Percentiles rank a stretch among this genome's conserved stretches.
Evolutionary conservation across 176 grass and related monocot genomes (phyloP).

Genomic region (Oryza longistaminata): DNA sequence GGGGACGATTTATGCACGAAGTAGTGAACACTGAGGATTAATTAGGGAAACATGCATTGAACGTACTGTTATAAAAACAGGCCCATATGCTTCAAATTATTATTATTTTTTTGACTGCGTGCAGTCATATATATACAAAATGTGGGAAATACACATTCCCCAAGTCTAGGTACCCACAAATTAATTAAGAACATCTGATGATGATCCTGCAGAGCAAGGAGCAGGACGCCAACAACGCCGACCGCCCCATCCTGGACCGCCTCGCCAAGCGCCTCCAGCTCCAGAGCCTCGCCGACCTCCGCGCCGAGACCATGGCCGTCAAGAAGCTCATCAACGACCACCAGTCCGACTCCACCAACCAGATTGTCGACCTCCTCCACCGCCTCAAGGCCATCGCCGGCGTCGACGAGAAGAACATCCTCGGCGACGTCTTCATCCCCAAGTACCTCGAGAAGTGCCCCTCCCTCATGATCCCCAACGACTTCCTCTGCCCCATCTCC

Average conservation of each 20-base stretch:
- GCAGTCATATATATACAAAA: too few relatives aligned
- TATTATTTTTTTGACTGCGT: too few relatives aligned
- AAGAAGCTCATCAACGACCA: constrained; percentile 70
- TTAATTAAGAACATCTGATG: constrained; percentile 26
- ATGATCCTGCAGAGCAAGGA: constrained; percentile 57
- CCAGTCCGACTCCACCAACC: constrained; percentile 43
- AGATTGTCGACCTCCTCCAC: constrained; percentile 58
- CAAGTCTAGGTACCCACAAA: too few relatives aligned
- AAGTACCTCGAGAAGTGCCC: constrained; percentile 78
- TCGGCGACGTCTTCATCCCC: constrained; percentile 62
- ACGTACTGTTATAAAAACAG: too few relatives aligned
- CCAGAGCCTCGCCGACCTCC: constrained; percentile 53
- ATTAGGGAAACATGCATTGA: too few relatives aligned
- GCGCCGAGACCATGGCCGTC: constrained; percentile 75
- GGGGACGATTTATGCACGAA: too few relatives aligned
- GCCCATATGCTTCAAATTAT: too few relatives aligned
- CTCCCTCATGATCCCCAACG: constrained; percentile 65
- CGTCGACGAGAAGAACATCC: constrained; percentile 52
- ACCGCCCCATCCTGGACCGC: constrained; percentile 56
- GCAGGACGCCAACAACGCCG: constrained; percentile 38
- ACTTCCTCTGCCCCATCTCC: constrained; percentile 76
- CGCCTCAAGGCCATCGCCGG: constrained; percentile 64
- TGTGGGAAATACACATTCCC: too few relatives aligned
- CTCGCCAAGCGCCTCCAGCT: constrained; percentile 64
- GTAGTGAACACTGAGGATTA: too few relatives aligned